These are phyloP conservation scores for Gloeophyllum trabeum DNA, from an alignment of 768 basidiomycete genomes.

Conservation along the genomic window DNA sequence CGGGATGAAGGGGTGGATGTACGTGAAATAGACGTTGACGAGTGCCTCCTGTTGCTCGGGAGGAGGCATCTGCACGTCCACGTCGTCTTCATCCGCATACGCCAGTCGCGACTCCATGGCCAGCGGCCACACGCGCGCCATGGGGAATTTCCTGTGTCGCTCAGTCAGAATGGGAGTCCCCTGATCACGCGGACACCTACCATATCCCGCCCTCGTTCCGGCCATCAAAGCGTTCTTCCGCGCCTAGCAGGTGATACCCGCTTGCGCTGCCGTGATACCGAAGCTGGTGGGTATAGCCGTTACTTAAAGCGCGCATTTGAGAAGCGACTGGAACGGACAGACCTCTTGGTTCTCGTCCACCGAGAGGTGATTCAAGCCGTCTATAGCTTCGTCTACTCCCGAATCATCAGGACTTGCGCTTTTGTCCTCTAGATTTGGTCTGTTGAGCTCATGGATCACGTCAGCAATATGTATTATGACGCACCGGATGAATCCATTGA, in stretches of 20 bases:
- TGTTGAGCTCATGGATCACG: too few species aligned
- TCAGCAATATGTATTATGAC: conserved; percentile 63
- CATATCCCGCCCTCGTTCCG: conserved; percentile 61
- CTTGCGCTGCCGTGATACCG: conserved; percentile 76
- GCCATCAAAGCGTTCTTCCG: conserved; percentile 53
- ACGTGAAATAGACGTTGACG: conserved; percentile 67
- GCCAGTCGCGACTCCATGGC: conserved; percentile 18
- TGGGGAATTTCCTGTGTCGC: conserved; percentile 51
- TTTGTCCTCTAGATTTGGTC: conserved; percentile 11
- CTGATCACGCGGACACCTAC: conserved; percentile 22
- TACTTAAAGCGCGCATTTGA: not conserved
- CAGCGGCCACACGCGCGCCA: conserved; percentile 84
- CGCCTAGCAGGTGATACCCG: conserved; percentile 68
- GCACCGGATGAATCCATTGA: not conserved
- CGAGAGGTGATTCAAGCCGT: conserved; percentile 62
- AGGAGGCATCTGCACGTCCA: conserved; percentile 46
- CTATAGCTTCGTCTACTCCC: conserved; percentile 31
- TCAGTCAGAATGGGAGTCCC: conserved; percentile 10
- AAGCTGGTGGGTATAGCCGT: conserved; percentile 49
- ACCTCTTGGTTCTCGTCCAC: conserved; percentile 72
- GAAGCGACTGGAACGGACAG: not conserved
- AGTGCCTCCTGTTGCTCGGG: conserved; percentile 53
- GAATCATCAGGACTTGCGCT: conserved; percentile 11
- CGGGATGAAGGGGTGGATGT: conserved; percentile 78
- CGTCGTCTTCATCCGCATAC: conserved; percentile 24